Conservation (phyloP, 331 rosid genomes). For the Acacia pycnantha region DNA sequence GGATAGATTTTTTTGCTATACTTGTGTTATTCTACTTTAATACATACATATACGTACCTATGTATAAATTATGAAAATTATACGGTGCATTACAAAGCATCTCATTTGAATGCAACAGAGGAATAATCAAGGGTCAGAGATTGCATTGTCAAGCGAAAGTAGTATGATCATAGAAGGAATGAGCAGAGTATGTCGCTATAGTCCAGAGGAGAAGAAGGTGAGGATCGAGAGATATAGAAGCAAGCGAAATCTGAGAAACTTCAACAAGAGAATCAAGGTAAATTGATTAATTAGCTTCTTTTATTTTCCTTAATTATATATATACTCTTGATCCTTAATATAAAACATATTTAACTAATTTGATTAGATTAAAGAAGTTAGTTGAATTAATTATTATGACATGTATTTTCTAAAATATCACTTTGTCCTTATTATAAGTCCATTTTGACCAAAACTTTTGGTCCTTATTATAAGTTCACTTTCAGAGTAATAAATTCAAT, state of each 20-base stretch:
- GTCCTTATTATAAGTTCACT: no score
- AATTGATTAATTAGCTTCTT: not conserved
- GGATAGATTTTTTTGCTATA: not conserved
- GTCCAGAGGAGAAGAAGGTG: constrained; percentile 84
- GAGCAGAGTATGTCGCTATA: constrained; percentile 73
- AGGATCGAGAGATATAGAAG: constrained; percentile 79
- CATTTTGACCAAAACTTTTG: no score
- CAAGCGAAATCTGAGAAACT: constrained; percentile 87
- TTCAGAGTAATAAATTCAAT: no score
- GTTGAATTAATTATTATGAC: no score
- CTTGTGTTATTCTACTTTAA: not conserved
- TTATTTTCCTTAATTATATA: not conserved
- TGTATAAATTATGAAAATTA: not conserved
- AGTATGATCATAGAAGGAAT: constrained; percentile 85
- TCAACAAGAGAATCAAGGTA: constrained; percentile 95
- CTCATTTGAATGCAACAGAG: not conserved
- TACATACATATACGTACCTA: not conserved
- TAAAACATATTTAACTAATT: no score
- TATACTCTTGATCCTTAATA: no score
- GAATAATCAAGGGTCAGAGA: constrained; percentile 49
- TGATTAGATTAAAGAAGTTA: no score
- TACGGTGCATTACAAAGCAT: not conserved
- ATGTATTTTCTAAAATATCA: no score
- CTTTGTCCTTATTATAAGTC: no score
- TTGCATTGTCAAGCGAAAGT: constrained; percentile 68